phyloP scores from a whole-genome alignment of 257 asterid species.

The Nicotiana paniculata region DNA sequence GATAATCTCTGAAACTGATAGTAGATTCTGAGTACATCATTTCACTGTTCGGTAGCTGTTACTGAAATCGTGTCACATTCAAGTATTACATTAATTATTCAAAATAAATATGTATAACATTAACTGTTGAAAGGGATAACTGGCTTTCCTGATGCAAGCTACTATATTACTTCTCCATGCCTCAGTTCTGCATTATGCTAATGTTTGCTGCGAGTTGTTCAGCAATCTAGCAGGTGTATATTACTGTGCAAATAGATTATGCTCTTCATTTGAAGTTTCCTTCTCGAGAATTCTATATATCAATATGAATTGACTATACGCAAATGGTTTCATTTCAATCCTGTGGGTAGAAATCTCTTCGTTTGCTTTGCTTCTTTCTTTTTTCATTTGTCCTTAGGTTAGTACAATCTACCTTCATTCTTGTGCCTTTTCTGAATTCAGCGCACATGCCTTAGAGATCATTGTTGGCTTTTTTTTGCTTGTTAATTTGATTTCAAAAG shows the following conservation, averaged over 20 bases:
- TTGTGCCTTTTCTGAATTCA: neutral
- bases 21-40: neutral
- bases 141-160: neutral
- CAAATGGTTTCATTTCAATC: neutral
- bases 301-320: neutral
- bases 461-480: neutral
- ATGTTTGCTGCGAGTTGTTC: neutral
- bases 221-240: neutral
- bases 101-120: neutral
- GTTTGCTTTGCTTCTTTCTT: neutral
- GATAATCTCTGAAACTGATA: neutral
- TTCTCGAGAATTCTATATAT: neutral
- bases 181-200: neutral
- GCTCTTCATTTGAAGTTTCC: constrained; percentile 5
- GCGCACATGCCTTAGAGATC: neutral
- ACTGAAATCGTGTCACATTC: neutral
- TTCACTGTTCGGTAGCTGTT: neutral
- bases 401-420: neutral
- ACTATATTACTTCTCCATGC: neutral
- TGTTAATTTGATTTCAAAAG: neutral
- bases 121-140: neutral
- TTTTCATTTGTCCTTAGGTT: neutral
- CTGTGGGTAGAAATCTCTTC: neutral
- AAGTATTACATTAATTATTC: neutral
- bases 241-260: neutral